Evolutionary conservation across 2,329 filamentous ascomycete genomes (phyloP), one percentile per base, ranked within the genome.

Genomic region (Escovopsis sp.): DNA sequence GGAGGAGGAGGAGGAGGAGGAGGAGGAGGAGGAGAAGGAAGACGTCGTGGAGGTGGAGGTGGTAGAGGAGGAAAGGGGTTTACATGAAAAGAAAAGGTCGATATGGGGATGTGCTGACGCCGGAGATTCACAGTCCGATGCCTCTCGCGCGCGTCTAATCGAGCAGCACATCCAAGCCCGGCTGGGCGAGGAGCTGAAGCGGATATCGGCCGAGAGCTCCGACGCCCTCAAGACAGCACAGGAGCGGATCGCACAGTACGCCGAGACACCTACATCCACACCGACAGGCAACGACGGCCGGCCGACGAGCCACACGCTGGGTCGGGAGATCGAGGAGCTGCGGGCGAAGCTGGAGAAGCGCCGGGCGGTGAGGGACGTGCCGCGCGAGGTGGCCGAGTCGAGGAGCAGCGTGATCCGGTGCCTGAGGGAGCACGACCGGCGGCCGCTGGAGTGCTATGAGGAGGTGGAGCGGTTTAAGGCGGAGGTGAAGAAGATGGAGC

Each of bases 361-460:
- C 48, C 78, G 72, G 59, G 66, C 78, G 51, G 61, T 83, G 41
- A 68, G 78, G 50, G 65, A 77, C 45, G 55, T 85, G 45, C 83
- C 86, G 46, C 73, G 78, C 42, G 63, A 63, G 34, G 75, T 94
- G 33, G 76, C 84, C 58, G 70, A 66, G 53, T 83, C 86, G 15
- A 79, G 85, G 57, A 66, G 72, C 46, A 74, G 78, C 40, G 76
- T 94, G 37, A 73, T 90, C 43, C 70, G 72, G 48, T 96, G 88
- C 56, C 65, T 96, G 65, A 68, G 81, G 42, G 69, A 79, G 51
- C 79, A 94, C 57, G 87, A 94, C 60, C 70, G 85, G 44, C 72
- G 85, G 56, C 87, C 88, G 54, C 65, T 94, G 53, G 83, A 94
- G 65, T 96, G 88, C 70, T 94, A 83, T 81, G 71, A 77, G 59